Base-by-base conservation (phyloP, 108 stramenopile genomes). In the Nannochloropsis oceanica region DNA sequence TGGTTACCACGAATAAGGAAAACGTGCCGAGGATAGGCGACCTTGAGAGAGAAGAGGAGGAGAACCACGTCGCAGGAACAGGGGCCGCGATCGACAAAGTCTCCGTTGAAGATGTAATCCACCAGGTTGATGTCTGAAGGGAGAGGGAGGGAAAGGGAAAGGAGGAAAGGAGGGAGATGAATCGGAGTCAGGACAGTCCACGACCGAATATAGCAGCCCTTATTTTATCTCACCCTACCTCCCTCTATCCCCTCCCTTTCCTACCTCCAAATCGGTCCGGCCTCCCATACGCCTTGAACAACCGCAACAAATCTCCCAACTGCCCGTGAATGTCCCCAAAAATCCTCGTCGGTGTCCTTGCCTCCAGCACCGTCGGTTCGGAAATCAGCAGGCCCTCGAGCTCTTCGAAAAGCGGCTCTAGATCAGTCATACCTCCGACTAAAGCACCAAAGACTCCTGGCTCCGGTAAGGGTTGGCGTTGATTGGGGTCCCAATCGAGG, bases 261-360 rank as follows among this genome's bases (percentile, higher is more conserved):
- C n/a, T 73, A 73, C 59, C 59, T 73, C 59, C 59, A 73, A 73
- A 73, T 18, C 59, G 59, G 10, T 73, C 59, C 5, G 44, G 59
- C 22, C 59, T 18, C 18, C 59, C 59, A n/a, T 73, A 73, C 59
- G 59, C 83, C 43, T 83, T 25, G 83, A 83, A 83, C 44, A 83
- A 27, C 44, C 25, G 42, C 42, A 83, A 27, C 43, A 83, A 26
- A 43, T 83, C 83, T 3, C 25, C 26, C 44, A 83, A 25, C 83
- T 83, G 83, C 83, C 83, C 83, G 12, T 83, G 83, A 43, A 83
- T 83, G 73, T 83, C 83, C n/a, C 83, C 83, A 24, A 83, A 27
- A 8, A 83, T 27, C 25, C 25, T 44, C 26, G 26, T 26, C 24
- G 83, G 83, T 5, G 80, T 27, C 13, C 80, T 22, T 14, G 25